Base-by-base conservation (phyloP, 2,329 filamentous ascomycete genomes). In the Emericellopsis cladophorae region DNA sequence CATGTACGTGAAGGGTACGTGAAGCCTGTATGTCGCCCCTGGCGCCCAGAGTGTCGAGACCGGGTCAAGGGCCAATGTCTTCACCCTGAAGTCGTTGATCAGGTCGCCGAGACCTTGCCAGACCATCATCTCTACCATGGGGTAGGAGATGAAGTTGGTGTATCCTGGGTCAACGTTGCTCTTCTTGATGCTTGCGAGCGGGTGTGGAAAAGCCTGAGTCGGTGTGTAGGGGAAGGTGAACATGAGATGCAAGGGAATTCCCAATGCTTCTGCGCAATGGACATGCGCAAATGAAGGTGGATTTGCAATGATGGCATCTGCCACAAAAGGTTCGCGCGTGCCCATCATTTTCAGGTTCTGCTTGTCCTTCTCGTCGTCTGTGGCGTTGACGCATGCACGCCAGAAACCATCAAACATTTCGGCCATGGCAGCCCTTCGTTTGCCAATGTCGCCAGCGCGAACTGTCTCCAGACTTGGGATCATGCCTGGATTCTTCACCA, bases 51-150 rank as follows among this genome's bases (percentile, higher is more conserved):
- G 62, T 0, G 79, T 84, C 31, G 79, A 84, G 2, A 90, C 76
- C 0, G 82, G 80, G 47, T 89, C 84, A 0, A 90, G 61, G 2
- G 72, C 74, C 1, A 90, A 63, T 0, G 77, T 84, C 41, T 79
- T 75, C 5, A 76, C 68, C 37, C 85, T 71, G 49, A 89, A 87
- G 23, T 76, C 66, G 51, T 90, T 90, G 47, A 90, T 74, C 23
- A 90, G 62, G 54, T 89, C 84, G 3, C 84, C 84, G 1, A 90
- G 67, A 0, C 88, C 89, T 58, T 95, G 87, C 88, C 88, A 95
- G 1, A 87, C 83, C 72, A 90, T 85, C 75, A 86, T 81, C 54
- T 90, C 84, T 2, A 90, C 82, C 31, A 90, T 61, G 0, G 82
- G 79, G 53, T 89, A 92, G 2, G 76, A 82, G 55, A 90, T 85